Base-by-base conservation (phyloP, 805 yeast species). In the Ogataea siamensis region DNA sequence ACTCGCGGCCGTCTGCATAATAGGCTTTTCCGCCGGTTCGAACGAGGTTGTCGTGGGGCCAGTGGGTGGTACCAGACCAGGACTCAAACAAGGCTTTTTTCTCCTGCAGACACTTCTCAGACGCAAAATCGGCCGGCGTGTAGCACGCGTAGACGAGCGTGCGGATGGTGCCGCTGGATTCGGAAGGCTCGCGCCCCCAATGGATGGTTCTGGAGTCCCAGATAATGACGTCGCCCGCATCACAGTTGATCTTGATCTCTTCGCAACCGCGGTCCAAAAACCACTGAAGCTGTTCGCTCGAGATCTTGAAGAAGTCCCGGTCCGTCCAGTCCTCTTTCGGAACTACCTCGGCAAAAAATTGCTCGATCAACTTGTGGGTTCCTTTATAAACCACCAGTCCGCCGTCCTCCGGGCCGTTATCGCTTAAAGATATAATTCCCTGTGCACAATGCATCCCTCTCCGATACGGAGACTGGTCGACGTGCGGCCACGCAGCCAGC, bases 161-260 rank as follows among this genome's bases (percentile, higher is more conserved):
- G 43, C 65, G 51, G 32, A 62, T 51, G 26, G 43, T 43, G n/a
- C 50, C 44, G 22, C 57, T 41, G 7, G 44, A 50, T 5, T 44
- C 48, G 7, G 46, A 46, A 20, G 63, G 65, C 18, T 49, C 53
- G 26, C 41, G 49, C 12, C 65, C 64, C 50, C 56, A 60, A 40
- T 60, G 66, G 19, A 49, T 34, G 9, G 54, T 49, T 49, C 64
- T 50, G 7, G 66, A 60, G 39, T 60, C 66, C 66, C 66, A 62
- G 5, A 62, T 22, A 24, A 62, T 57, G 37, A 61, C 42, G 43
- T 62, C 67, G 28, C 67, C 67, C 5, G 63, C 59, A 38, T 59
- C 61, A 23, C 54, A 58, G 11, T 51, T 43, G 4, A 61, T 43
- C 45, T 58, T 61, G 23, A 53, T 22, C 26, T 51, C 50, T 31